Evolutionary conservation across 768 basidiomycete species (phyloP), one percentile per base, ranked within the genome.

Genomic region (Suillus subluteus): DNA sequence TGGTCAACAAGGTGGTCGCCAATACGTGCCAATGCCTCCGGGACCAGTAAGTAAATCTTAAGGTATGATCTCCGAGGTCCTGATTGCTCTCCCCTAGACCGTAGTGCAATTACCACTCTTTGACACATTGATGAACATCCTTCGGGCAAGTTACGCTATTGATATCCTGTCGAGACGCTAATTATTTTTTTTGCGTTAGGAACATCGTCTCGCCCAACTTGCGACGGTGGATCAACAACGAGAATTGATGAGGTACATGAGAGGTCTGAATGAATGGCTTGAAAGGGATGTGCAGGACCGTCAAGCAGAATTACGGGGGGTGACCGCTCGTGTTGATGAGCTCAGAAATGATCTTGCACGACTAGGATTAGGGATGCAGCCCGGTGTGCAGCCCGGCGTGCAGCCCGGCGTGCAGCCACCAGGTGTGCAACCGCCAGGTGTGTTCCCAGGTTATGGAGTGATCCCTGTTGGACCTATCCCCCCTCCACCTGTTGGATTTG

Each of bases 161-260:
- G 15, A 52, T 43, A 16, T 68, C 23, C 46, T 64, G 61, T n/a
- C 9, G 50, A n/a, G 32, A 44, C 59, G 16, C 62, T 63, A 21
- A 63, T 44, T 13, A 35, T 69, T 61, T 13, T 43, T 69, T 62
- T 63, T 63, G 30, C 59, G 23, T 4, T 69, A 94, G 92, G 90
- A 93, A 80, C 92, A 91, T 75, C 89, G 89, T 4, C 76, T 86
- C 6, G 90, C 90, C 1, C 90, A 92, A 74, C 76, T 87, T 23
- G 91, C 91, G 0, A 90, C 90, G 35, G 84, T 93, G 16, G 89
- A 91, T 58, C 91, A 94, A 72, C 91, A 92, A 69, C 84, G 91
- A 46, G 91, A 91, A 73, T 79, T 93, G 62, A 92, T 92, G 86
- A 81, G 90, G 62, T 94, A 95, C 70, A 89, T 95, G 86, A 73